Evolutionary conservation across 1,284 basidiomycete species (phyloP), one percentile per base, ranked within the genome.

Genomic region (Pyrrhoderma lamaoense): DNA sequence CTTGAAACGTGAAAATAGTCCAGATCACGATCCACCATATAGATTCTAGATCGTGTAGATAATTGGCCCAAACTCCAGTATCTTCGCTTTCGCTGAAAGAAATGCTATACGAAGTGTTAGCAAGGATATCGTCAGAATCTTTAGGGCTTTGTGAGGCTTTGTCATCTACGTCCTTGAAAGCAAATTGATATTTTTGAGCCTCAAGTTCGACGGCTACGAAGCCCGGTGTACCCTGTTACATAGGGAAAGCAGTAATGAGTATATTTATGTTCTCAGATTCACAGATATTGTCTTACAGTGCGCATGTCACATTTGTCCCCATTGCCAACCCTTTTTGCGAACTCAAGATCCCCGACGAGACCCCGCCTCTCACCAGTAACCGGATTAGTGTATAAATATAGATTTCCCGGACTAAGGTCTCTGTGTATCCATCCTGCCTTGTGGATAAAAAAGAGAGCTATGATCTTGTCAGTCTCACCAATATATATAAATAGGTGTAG

Each of bases 21-120:
- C 35, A 49, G 21, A 49, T 22, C 16, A 36, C 36, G 36, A 49
- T 37, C 47, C 47, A 49, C 36, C 35, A 49, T n/a, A 49, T 11
- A n/a, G 47, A 49, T 16, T 49, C 47, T 25, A 40, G n/a, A 19
- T 49, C 47, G 11, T 49, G 47, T 3, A 37, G 9, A 25, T 23
- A 18, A 25, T 49, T 49, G 37, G 37, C 36, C 11, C 38, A 49
- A 14, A 25, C 34, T 14, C n/a, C n/a, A 8, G 42, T 8, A 23
- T 8, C 16, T 14, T 49, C 18, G 9, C 13, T 14, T 38, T 18
- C 36, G 18, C 16, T 4, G 22, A 13, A 34, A 39, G 21, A 49
- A 9, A 14, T 37, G 9, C 19, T n/a, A 18, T 25, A 8, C 11
- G 11, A 19, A 14, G 4, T 19, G 11, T 13, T 18, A 14, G 14